phyloP scores from a whole-genome alignment of 2,329 filamentous ascomycete genomes.

The Xylaria sp. region DNA sequence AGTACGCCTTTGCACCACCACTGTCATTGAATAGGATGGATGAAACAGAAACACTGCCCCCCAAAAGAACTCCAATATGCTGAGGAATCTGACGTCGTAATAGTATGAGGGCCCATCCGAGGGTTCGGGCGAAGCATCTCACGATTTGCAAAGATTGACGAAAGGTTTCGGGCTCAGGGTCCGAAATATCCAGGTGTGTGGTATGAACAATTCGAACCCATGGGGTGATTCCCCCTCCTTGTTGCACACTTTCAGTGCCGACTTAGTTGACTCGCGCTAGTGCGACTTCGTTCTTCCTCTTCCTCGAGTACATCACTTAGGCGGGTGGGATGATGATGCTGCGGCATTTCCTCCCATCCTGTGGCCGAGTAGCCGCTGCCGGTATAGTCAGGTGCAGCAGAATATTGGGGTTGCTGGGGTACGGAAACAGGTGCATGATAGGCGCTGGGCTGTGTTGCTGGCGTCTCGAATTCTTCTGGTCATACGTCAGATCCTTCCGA shows the following conservation, averaged over 20 bases:
- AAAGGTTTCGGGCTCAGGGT: not conserved
- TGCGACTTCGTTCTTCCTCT: conserved; percentile 80
- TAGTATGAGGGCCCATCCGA: conserved; percentile 2
- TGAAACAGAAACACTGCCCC: conserved; percentile 18
- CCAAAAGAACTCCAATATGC: conserved; percentile 16
- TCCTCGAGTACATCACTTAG: conserved; percentile 88
- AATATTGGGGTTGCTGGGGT: conserved; percentile 44
- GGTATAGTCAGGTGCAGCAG: conserved; percentile 63
- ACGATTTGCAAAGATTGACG: not conserved
- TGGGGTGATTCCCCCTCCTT: not conserved
- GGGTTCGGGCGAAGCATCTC: conserved; percentile 8
- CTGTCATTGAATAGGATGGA: conserved; percentile 13
- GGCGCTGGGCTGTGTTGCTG: conserved; percentile 48
- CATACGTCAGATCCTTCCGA: conserved; percentile 58
- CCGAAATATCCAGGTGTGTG: not conserved
- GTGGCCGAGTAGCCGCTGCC: conserved; percentile 69
- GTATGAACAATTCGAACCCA: conserved; percentile 5
- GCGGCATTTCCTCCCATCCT: conserved; percentile 74
- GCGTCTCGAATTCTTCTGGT: conserved; percentile 64
- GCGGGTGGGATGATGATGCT: conserved; percentile 86
- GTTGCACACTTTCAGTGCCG: conserved; percentile 40
- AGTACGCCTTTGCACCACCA: conserved; percentile 17
- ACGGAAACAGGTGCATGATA: conserved; percentile 42
- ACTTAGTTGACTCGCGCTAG: conserved; percentile 70
- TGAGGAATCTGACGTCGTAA: conserved; percentile 3